These are phyloP conservation scores for Brettanomyces anomalus DNA, from an alignment of 805 yeast genomes.

Conservation along the genomic window DNA sequence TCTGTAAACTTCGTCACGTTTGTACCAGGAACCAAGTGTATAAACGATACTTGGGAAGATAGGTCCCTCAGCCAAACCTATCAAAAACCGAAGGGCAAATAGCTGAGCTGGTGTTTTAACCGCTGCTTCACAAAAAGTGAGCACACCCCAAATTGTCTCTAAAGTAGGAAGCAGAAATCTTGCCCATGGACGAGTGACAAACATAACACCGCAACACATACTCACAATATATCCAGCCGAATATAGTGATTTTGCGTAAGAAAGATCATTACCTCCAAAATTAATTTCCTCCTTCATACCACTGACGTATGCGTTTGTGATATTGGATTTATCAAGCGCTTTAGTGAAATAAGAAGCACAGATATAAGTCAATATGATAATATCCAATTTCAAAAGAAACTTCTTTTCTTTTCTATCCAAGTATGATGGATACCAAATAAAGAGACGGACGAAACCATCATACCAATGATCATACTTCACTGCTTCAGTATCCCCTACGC, in stretches of 20 bases:
- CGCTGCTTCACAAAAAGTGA: conserved; percentile 48
- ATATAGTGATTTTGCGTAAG: conserved; percentile 49
- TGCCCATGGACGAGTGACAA: conserved; percentile 26
- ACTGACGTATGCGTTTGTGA: conserved; percentile 58
- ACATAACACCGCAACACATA: conserved; percentile 31
- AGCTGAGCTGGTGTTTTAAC: conserved; percentile 42
- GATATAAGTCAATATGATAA: conserved; percentile 45
- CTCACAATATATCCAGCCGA: conserved; percentile 35
- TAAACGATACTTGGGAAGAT: conserved; percentile 56
- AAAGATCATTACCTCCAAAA: conserved; percentile 55
- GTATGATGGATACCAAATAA: conserved; percentile 32
- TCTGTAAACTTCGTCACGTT: conserved; percentile 46
- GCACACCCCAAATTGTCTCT: conserved; percentile 62
- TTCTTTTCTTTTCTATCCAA: conserved; percentile 33
- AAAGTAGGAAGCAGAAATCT: conserved; percentile 37
- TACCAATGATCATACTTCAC: conserved; percentile 37
- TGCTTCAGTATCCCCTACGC: conserved; percentile 24
- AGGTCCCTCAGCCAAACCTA: conserved; percentile 67
- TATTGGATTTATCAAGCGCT: conserved; percentile 27
- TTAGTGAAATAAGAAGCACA: conserved; percentile 63
- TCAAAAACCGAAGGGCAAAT: conserved; percentile 54
- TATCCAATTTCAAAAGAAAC: conserved; percentile 44
- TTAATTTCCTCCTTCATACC: conserved; percentile 50
- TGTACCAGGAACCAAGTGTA: conserved; percentile 48
- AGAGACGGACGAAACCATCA: conserved; percentile 45